phyloP scores from a whole-genome alignment of 176 grass and related monocot species.

The Lolium rigidum region DNA sequence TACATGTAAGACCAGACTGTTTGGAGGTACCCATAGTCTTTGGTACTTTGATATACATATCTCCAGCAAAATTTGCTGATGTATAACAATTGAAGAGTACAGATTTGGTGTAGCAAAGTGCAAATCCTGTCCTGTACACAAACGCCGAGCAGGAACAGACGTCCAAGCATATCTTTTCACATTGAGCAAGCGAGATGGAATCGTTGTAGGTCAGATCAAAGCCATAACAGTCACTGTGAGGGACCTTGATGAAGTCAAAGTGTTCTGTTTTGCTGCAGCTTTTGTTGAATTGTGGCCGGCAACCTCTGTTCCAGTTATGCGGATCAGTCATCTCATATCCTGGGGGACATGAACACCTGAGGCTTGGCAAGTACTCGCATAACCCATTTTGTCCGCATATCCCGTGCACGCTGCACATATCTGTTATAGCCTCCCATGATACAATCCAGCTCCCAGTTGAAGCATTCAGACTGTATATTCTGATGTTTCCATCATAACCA shows the following conservation, averaged over 20 bases:
- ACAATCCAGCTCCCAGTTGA: slow-evolving; percentile 42
- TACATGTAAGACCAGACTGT: slow-evolving; percentile 43
- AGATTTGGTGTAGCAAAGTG: slow-evolving; percentile 56
- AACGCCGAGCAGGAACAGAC: slow-evolving; percentile 53
- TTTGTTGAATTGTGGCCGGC: slow-evolving; percentile 45
- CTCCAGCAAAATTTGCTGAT: slow-evolving; percentile 49
- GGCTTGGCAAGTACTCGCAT: slow-evolving; percentile 49
- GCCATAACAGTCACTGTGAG: slow-evolving; percentile 58
- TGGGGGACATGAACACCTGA: neutral
- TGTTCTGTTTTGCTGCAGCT: slow-evolving; percentile 45
- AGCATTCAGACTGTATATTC: slow-evolving; percentile 54
- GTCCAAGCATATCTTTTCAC: slow-evolving; percentile 47
- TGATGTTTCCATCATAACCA: slow-evolving; percentile 35
- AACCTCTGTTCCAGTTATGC: slow-evolving; percentile 60
- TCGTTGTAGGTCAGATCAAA: slow-evolving; percentile 50
- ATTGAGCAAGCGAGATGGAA: slow-evolving; percentile 44
- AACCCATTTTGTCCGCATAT: slow-evolving; percentile 72
- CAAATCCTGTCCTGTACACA: slow-evolving; percentile 47
- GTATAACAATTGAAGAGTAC: slow-evolving; percentile 63
- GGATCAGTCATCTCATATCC: slow-evolving; percentile 51
- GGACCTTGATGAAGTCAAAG: slow-evolving; percentile 55
- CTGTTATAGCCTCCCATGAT: slow-evolving; percentile 58
- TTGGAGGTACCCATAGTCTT: slow-evolving; percentile 35
- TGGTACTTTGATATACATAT: slow-evolving; percentile 67
- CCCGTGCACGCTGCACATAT: slow-evolving; percentile 55